Evolutionary conservation across 1,284 basidiomycete species (phyloP), one percentile per base, ranked within the genome.

Genomic region (Caloboletus inedulis): DNA sequence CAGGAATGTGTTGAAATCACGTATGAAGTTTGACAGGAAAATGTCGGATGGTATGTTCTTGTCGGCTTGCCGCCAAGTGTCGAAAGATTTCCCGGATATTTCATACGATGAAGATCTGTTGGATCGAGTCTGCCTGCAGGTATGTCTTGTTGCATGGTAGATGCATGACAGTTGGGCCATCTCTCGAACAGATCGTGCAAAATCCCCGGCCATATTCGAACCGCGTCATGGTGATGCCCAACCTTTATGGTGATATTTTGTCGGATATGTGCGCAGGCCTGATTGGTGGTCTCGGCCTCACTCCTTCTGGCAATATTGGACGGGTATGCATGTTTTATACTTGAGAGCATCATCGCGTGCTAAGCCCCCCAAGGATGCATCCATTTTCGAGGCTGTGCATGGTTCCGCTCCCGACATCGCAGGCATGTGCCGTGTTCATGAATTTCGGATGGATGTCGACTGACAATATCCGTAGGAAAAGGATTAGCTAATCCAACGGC

Each of bases 31-130:
- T 36, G 33, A 25, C 52, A 91, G 89, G 92, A 98, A 98, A 85
- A 94, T 98, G 91, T 98, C 95, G 23, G 97, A 99, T 72, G 97
- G 97, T 62, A 98, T 99, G 94, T 99, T 99, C 82, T 78, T 99
- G 71, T 91, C 91, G 51, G 97, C 97, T 40, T 99, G 96, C 75
- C 90, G 97, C 59, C 89, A 94, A 66, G 93, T 99, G 36, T 90
- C 96, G 29, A 94, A 97, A 73, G 94, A 95, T 58, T 99, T 90
- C 82, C 97, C 97, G 35, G 84, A 90, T 58, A 87, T 99, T 66
- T 76, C 78, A 36, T 99, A 99, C 73, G 95, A 98, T 71, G 97
- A 99, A 74, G 97, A 99, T 74, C 80, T 99, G 44, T 80, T 99
- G 59, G 97, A 99, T 75, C 89, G 97, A 62, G 95, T 91, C 60